phyloP scores from a whole-genome alignment of 1,284 basidiomycete genomes.

The Ustilago crameri region DNA sequence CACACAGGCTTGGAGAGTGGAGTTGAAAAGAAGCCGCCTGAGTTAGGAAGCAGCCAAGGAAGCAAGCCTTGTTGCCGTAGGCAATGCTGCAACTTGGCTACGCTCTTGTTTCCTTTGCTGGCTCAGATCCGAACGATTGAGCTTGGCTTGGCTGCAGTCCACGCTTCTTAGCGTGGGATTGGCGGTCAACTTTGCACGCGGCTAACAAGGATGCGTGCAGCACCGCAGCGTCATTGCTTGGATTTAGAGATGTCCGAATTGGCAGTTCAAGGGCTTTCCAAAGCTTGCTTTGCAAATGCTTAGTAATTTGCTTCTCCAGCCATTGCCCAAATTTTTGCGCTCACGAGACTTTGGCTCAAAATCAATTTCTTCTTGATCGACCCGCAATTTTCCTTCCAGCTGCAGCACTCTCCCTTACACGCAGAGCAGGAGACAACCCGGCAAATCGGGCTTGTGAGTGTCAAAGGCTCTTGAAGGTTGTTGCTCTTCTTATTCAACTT shows the following conservation, averaged over 20 bases:
- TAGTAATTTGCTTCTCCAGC: no score
- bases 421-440: not conserved
- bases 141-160: no score
- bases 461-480: not conserved
- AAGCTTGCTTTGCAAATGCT: constrained; percentile 1
- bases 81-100: no score
- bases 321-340: no score
- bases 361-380: constrained; percentile 17
- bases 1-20: no score
- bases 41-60: no score
- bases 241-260: not conserved
- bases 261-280: not conserved
- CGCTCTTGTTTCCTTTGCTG: no score
- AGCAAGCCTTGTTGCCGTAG: no score
- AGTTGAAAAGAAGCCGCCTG: no score
- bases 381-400: constrained; percentile 14
- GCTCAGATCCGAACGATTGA: no score
- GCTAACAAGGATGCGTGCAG: constrained; percentile 4
- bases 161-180: no score
- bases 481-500: no score
- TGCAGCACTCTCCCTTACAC: not conserved
- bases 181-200: not conserved
- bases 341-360: constrained; percentile 3
- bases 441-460: not conserved
- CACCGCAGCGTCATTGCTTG: constrained; percentile 20